Evolutionary conservation across 345 rosid genomes (phyloP).

Genomic region (Abelmoschus esculentus): DNA sequence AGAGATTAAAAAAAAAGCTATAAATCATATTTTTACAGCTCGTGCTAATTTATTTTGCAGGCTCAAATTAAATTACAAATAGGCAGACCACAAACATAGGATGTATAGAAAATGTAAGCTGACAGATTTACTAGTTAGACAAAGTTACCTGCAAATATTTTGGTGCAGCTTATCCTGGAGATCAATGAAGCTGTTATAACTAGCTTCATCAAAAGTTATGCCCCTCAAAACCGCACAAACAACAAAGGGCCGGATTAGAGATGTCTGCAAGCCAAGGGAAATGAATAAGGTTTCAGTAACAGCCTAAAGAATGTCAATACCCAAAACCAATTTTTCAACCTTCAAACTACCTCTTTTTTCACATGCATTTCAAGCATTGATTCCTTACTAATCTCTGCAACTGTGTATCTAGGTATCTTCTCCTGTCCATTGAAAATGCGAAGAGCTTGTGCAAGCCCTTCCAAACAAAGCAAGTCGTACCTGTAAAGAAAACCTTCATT

Average conservation of each 20-base stretch:
- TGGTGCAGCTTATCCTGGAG: slow-evolving; percentile 97
- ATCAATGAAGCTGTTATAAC: slow-evolving; percentile 89
- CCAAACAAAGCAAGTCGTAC: slow-evolving; percentile 90
- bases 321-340: background rate
- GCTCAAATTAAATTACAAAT: background rate
- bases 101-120: too few species aligned
- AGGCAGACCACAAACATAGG: background rate
- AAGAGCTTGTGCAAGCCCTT: slow-evolving; percentile 95
- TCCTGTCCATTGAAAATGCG: slow-evolving; percentile 65
- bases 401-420: slow-evolving; percentile 41
- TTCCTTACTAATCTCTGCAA: slow-evolving; percentile 37
- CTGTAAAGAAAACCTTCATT: slow-evolving; percentile 26
- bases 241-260: slow-evolving; percentile 53
- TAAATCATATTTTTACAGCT: background rate
- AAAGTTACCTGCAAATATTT: slow-evolving; percentile 76
- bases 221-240: slow-evolving; percentile 91
- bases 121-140: background rate
- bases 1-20: background rate
- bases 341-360: slow-evolving; percentile 46
- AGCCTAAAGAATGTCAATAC: background rate
- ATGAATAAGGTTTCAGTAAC: background rate
- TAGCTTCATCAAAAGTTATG: slow-evolving; percentile 70
- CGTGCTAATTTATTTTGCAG: background rate
- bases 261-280: slow-evolving; percentile 40
- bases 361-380: slow-evolving; percentile 65